Conservation (phyloP, 2,329 filamentous ascomycete species). For the Diplocarpon mali region DNA sequence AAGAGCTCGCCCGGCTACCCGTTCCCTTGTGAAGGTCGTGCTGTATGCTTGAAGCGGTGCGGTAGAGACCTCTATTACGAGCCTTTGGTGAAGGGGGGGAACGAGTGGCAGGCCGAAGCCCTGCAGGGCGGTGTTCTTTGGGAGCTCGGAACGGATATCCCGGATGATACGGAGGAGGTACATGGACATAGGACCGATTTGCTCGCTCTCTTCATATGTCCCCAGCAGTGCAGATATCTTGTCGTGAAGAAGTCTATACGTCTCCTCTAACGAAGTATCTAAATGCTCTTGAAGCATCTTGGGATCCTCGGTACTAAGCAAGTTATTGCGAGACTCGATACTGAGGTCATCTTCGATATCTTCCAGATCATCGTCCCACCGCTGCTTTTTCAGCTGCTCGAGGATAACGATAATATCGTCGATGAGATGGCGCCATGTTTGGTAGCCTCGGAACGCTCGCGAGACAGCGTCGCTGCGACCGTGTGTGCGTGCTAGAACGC, state of each 20-base stretch:
- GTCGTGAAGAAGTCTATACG: conserved; percentile 47
- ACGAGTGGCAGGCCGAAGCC: conserved; percentile 51
- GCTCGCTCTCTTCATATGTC: conserved; percentile 33
- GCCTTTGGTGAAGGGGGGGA: conserved; percentile 48
- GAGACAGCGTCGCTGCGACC: conserved; percentile 61
- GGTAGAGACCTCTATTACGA: conserved; percentile 44
- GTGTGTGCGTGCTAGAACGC: conserved; percentile 57
- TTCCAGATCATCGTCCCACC: conserved; percentile 63
- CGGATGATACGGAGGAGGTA: conserved; percentile 66
- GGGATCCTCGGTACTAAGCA: conserved; percentile 65
- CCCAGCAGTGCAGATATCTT: conserved; percentile 42
- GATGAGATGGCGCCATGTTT: conserved; percentile 64
- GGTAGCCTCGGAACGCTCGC: conserved; percentile 50
- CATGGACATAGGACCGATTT: conserved; percentile 43
- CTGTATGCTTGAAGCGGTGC: conserved; percentile 39
- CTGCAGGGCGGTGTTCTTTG: conserved; percentile 38
- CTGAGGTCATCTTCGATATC: conserved; percentile 65
- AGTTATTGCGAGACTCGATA: conserved; percentile 52
- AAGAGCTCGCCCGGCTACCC: conserved; percentile 50
- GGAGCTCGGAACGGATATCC: conserved; percentile 58
- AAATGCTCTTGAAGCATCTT: conserved; percentile 49
- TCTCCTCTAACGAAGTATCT: conserved; percentile 41
- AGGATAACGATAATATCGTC: conserved; percentile 53
- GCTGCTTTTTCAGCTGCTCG: conserved; percentile 52
- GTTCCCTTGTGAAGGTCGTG: conserved; percentile 33